Percentiles rank a stretch among this genome's conserved stretches.
phyloP scores from a whole-genome alignment of 2,329 filamentous ascomycete species.

The Bipolaris cookei region DNA sequence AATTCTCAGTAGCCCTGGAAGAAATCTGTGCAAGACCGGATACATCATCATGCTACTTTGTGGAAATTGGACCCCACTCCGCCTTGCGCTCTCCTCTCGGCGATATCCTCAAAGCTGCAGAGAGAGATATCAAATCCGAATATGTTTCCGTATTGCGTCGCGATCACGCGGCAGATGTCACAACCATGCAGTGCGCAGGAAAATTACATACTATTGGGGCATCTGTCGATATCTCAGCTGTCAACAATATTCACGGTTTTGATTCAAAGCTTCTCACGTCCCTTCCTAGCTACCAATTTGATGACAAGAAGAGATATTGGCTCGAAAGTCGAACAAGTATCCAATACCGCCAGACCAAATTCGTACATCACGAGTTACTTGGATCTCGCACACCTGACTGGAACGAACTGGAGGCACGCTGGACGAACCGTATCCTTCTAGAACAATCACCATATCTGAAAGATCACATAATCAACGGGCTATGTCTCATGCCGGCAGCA shows the following conservation, averaged over 20 bases:
- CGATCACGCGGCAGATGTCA: constrained; percentile 10
- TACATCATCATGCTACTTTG: constrained; percentile 9
- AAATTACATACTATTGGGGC: constrained; percentile 6
- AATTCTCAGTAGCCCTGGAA: constrained; percentile 30
- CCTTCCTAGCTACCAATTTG: constrained; percentile 19
- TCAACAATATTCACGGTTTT: not conserved
- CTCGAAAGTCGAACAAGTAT: constrained; percentile 18
- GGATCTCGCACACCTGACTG: constrained; percentile 27
- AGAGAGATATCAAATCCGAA: constrained; percentile 4
- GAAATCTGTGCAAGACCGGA: constrained; percentile 8
- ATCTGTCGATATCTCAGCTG: constrained; percentile 7
- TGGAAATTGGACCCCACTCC: constrained; percentile 31
- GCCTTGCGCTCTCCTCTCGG: constrained; percentile 20
- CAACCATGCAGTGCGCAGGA: constrained; percentile 19
- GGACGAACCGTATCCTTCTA: constrained; percentile 34
- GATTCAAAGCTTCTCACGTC: constrained; percentile 11
- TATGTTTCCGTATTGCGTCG: constrained; percentile 21
- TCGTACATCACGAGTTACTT: constrained; percentile 24
- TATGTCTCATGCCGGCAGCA: constrained; percentile 33
- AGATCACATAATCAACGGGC: constrained; percentile 47
- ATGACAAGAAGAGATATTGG: constrained; percentile 22
- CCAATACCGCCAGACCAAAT: constrained; percentile 16
- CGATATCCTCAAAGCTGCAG: constrained; percentile 12
- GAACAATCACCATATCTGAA: constrained; percentile 53
- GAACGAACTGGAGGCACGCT: constrained; percentile 21